A percentile compares a stretch with the other conserved stretches of the same genome.
phyloP scores from a whole-genome alignment of 2,329 filamentous ascomycete species.

The Epicoccum nigrum region DNA sequence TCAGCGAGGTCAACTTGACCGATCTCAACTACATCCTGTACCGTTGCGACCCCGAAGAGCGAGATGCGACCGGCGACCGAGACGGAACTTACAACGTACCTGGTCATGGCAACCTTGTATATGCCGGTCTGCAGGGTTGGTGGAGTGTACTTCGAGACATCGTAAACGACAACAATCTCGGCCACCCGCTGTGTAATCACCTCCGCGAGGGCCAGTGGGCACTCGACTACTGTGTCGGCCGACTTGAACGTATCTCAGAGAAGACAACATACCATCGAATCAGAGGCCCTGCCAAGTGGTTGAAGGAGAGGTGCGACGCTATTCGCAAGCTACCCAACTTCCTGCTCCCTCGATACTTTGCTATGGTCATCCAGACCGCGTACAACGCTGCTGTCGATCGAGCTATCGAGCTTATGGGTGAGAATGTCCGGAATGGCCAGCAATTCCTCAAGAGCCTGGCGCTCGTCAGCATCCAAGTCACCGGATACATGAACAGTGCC shows the following conservation, averaged over 20 bases:
- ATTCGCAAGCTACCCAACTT: slow-evolving; percentile 87
- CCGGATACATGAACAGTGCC: slow-evolving; percentile 85
- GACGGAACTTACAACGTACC: slow-evolving; percentile 93
- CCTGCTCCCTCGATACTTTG: slow-evolving; percentile 90
- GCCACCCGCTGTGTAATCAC: slow-evolving; percentile 91
- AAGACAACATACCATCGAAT: slow-evolving; percentile 68
- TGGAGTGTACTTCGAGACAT: slow-evolving; percentile 89
- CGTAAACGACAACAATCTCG: slow-evolving; percentile 86
- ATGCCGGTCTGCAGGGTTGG: slow-evolving; percentile 98
- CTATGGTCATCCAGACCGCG: slow-evolving; percentile 82
- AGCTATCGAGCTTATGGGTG: slow-evolving; percentile 77
- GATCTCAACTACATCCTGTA: slow-evolving; percentile 94
- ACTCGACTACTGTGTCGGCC: slow-evolving; percentile 81
- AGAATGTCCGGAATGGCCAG: slow-evolving; percentile 79
- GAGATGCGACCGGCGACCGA: slow-evolving; percentile 75
- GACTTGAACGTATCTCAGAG: slow-evolving; percentile 74
- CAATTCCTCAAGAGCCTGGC: slow-evolving; percentile 87
- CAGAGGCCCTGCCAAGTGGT: slow-evolving; percentile 72
- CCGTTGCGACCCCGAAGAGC: slow-evolving; percentile 87
- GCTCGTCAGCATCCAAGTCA: slow-evolving; percentile 91
- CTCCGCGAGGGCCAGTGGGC: slow-evolving; percentile 91
- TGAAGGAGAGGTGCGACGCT: slow-evolving; percentile 83
- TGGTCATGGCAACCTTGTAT: slow-evolving; percentile 81
- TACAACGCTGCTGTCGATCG: slow-evolving; percentile 84
- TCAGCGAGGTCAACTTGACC: slow-evolving; percentile 73